Base-by-base conservation (phyloP, 352 stramenopile genomes). In the Globisporangium emineosum region DNA sequence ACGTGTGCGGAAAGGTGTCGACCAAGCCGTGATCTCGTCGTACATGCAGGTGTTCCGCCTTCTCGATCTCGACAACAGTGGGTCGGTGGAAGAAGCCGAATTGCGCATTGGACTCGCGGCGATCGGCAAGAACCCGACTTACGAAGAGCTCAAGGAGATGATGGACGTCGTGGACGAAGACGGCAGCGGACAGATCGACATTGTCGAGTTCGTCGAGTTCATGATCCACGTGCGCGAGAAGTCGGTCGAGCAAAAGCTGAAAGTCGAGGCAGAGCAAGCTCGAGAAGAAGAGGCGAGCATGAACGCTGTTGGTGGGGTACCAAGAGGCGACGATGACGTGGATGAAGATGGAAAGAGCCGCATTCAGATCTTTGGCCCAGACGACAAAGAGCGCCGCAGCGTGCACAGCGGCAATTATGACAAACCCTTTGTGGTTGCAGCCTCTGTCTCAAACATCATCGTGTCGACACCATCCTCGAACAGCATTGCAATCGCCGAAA, bases 151-250 rank as follows among this genome's bases (percentile, higher is more conserved):
- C 5, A 87, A 86, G 53, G 81, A 90, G 58, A 94, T 96, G 85
- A 90, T 96, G 78, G 79, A 89, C 52, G 66, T 91, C 30, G 84
- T 96, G 9, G 87, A 94, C 45, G 87, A 96, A 75, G 87, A 96
- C 54, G 81, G 82, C 37, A 90, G 79, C 32, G 87, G 87, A 0
- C 86, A 96, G 62, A 96, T 96, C 51, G 87, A 94, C 62, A 85
- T 94, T 43, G 80, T 92, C 47, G 87, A 94, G 64, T 96, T 96
- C 64, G 76, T 94, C 57, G 79, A 93, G 64, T 94, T 93, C 59
- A 94, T 93, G 84, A 85, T 91, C 45, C 77, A 90, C 65, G 81
- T 91, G 15, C 81, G 83, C 2, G 79, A 88, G 58, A 91, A 90
- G 42, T 89, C 83, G 0, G 76, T 61, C 7, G 69, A 87, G 53